Percentiles rank a stretch among this genome's conserved stretches.
phyloP scores from a whole-genome alignment of 768 basidiomycete genomes.

The Xanthoconium purpureum region DNA sequence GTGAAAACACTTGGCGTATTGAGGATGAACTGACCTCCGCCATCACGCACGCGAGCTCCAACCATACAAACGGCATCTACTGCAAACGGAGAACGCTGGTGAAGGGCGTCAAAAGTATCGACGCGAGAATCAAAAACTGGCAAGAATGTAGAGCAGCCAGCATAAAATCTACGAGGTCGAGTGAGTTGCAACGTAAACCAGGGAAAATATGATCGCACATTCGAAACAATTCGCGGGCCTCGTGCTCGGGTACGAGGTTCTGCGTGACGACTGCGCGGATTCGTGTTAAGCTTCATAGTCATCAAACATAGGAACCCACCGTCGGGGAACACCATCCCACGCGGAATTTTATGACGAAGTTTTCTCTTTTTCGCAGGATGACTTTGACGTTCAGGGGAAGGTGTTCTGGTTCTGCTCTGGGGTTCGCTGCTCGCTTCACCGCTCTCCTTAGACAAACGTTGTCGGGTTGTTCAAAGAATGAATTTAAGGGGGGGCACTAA shows the following conservation, averaged over 20 bases:
- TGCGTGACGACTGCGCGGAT: slow-evolving; percentile 70
- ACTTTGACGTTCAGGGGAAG: slow-evolving; percentile 66
- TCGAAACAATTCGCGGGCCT: slow-evolving; percentile 82
- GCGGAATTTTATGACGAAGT: slow-evolving; percentile 58
- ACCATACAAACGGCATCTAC: slow-evolving; percentile 94
- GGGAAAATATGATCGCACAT: slow-evolving; percentile 46
- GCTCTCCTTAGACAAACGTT: slow-evolving; percentile 52
- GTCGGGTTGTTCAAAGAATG: slow-evolving; percentile 4
- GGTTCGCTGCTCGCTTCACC: slow-evolving; percentile 70
- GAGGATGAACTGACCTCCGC: slow-evolving; percentile 59
- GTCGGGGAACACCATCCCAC: slow-evolving; percentile 70
- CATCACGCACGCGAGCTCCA: slow-evolving; percentile 85
- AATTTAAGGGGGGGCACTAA: slow-evolving; percentile 28
- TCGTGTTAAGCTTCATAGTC: not conserved
- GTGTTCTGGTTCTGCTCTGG: slow-evolving; percentile 69
- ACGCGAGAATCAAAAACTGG: slow-evolving; percentile 79
- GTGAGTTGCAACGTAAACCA: slow-evolving; percentile 12
- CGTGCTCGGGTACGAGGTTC: slow-evolving; percentile 72
- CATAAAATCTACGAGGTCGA: slow-evolving; percentile 63
- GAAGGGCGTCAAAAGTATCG: slow-evolving; percentile 87
- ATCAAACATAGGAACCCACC: slow-evolving; percentile 40
- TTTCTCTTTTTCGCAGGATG: slow-evolving; percentile 73
- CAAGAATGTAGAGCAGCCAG: slow-evolving; percentile 88
- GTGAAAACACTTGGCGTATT: not conserved
- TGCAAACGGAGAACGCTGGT: slow-evolving; percentile 88